Base-by-base conservation (phyloP, 441 rosid genomes). In the Iberis amara region DNA sequence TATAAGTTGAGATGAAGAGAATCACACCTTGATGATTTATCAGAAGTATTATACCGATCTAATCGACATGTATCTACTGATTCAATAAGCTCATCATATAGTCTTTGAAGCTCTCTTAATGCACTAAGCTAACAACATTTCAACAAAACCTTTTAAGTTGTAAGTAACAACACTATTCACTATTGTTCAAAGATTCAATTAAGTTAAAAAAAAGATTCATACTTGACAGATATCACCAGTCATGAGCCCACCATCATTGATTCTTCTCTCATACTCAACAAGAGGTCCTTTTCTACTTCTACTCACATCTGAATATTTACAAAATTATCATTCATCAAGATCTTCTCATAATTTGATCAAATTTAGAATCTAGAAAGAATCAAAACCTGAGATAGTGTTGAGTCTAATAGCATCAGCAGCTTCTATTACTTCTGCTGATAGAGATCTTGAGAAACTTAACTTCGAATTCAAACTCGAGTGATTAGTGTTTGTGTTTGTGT, bases 151-250 rank as follows among this genome's bases (percentile, higher is more conserved):
- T 10, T 27, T 57, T 69, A 8, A 40, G 48, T 47, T 58, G 33
- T 48, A 54, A 59, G 63, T 52, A 57, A 61, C 58, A 57, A 15
- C 41, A 53, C 8, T 5, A 31, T 6, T 31, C 35, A 31, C 21
- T 18, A 18, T 18, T 18, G 21, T 3, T 18, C 21, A 18, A 18
- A 18, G 21, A 18, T 18, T 6, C 35, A 7, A 7, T 6, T 7
- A 31, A 8, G 8, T 31, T 4, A 6, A 0, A 26, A 26, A 26
- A 27, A 55, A 57, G 11, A 2, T 26, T 28, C 55, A 3, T 26
- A 91, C 98, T 86, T 89, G 98, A 65, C 89, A 84, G 35, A 39
- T 49, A 72, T 92, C 98, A 46, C 96, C 97, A 69, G 84, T 96
- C 70, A 81, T 47, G 40, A 92, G 97, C 11, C 89, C 97, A 46